Conservation (phyloP, 1,284 basidiomycete species). For the Sanghuangporus weigelae region DNA sequence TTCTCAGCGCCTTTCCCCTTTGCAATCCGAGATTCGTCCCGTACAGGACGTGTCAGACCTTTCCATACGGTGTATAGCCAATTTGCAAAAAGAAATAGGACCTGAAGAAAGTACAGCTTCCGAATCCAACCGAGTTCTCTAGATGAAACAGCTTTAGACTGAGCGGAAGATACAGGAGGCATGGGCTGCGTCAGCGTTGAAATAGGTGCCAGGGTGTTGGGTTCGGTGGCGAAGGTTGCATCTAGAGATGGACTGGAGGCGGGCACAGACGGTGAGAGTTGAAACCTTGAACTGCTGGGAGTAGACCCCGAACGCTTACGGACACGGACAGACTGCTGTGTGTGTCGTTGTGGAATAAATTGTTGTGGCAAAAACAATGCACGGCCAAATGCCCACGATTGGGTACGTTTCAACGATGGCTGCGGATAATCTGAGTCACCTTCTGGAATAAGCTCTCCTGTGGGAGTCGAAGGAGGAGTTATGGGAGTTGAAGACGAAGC, state of each 20-base stretch:
- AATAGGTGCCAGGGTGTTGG: constrained; percentile 12
- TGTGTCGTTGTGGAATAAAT: constrained; percentile 22
- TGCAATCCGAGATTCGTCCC: constrained; percentile 3
- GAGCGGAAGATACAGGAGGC: constrained; percentile 25
- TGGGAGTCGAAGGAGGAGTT: constrained; percentile 20
- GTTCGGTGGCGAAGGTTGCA: constrained; percentile 2
- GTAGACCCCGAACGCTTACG: constrained; percentile 16
- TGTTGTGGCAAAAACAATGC: constrained; percentile 40
- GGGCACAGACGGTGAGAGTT: neutral
- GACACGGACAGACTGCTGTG: constrained; percentile 19
- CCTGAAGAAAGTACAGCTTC: constrained; percentile 47
- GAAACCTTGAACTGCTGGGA: constrained; percentile 6
- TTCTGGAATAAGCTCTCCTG: constrained; percentile 1
- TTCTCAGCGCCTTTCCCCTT: constrained; percentile 20
- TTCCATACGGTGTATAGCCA: constrained; percentile 43
- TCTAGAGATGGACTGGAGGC: constrained; percentile 9
- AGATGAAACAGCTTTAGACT: constrained; percentile 19
- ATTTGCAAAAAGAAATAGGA: constrained; percentile 48
- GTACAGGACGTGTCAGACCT: constrained; percentile 29
- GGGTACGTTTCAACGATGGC: constrained; percentile 39
- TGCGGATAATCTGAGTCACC: constrained; percentile 24
- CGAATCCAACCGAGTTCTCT: constrained; percentile 31
- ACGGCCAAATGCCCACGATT: constrained; percentile 51
- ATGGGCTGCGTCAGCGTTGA: constrained; percentile 20
- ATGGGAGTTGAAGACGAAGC: constrained; percentile 36